phyloP scores from a whole-genome alignment of 139 green algal genomes.

The Chlorella vulgaris region DNA sequence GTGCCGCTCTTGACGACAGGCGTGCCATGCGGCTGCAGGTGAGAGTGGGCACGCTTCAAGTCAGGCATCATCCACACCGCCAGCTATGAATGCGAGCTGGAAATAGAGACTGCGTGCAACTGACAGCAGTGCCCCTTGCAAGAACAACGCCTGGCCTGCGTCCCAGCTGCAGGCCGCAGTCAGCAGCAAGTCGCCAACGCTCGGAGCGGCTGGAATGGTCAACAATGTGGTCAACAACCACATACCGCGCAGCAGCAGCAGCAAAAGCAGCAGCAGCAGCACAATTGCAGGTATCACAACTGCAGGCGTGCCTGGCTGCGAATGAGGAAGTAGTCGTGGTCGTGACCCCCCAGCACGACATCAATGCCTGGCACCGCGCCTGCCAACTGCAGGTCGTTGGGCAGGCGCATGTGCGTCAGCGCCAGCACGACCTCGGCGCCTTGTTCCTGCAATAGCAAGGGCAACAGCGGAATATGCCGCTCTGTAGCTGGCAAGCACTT shows the following conservation, averaged over 20 bases:
- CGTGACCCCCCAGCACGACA: slow-evolving; percentile 67
- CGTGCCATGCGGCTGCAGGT: slow-evolving; percentile 9
- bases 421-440: slow-evolving; percentile 76
- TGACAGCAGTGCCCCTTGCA: not conserved
- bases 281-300: too few species aligned
- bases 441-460: not conserved
- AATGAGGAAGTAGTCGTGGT: slow-evolving; percentile 21
- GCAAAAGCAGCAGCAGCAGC: too few species aligned
- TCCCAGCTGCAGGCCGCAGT: too few species aligned
- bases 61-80: too few species aligned
- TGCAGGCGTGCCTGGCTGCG: not conserved
- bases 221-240: too few species aligned
- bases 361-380: slow-evolving; percentile 64
- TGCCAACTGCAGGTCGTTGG: slow-evolving; percentile 72
- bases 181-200: too few species aligned
- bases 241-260: too few species aligned
- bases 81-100: too few species aligned
- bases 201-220: too few species aligned
- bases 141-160: too few species aligned
- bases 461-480: not conserved
- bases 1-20: slow-evolving; percentile 16
- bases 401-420: slow-evolving; percentile 82
- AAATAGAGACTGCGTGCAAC: not conserved
- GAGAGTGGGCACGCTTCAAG: not conserved
- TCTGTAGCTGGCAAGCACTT: not conserved